These are phyloP conservation scores for Erysimum cheiri DNA, from an alignment of 441 rosid species.

Conservation along the genomic window DNA sequence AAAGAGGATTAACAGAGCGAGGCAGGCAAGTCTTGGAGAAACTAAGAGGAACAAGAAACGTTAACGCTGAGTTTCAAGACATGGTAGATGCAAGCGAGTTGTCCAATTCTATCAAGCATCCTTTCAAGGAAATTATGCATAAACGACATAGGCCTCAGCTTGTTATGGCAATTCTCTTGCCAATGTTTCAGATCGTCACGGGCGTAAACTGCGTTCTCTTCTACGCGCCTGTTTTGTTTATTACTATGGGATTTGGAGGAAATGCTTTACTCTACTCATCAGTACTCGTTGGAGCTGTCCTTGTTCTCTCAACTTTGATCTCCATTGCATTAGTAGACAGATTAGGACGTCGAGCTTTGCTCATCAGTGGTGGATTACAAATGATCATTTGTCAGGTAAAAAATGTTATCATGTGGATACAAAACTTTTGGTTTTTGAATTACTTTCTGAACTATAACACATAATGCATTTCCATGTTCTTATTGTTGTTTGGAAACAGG, in stretches of 20 bases:
- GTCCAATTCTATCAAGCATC: conserved; percentile 72
- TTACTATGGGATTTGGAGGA: conserved; percentile 72
- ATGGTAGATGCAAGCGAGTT: conserved; percentile 75
- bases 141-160: conserved; percentile 76
- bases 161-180: conserved; percentile 78
- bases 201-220: conserved; percentile 83
- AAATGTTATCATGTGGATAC: neutral
- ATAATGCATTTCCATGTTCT: conserved; percentile 4
- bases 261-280: conserved; percentile 72
- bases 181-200: conserved; percentile 78
- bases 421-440: neutral
- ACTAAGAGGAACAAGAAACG: conserved; percentile 66
- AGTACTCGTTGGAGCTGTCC: conserved; percentile 76
- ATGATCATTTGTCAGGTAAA: conserved; percentile 66
- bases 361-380: conserved; percentile 76
- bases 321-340: conserved; percentile 73
- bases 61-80: conserved; percentile 75
- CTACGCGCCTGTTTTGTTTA: conserved; percentile 77
- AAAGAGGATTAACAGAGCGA: conserved; percentile 57
- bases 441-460: neutral
- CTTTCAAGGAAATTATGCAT: conserved; percentile 68
- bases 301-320: conserved; percentile 68
- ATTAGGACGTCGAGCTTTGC: conserved; percentile 67
- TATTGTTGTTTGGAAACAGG: conserved; percentile 34
- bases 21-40: conserved; percentile 65